Base-by-base conservation (phyloP, 2,329 filamentous ascomycete species). In the Clonostachys rhizophaga region DNA sequence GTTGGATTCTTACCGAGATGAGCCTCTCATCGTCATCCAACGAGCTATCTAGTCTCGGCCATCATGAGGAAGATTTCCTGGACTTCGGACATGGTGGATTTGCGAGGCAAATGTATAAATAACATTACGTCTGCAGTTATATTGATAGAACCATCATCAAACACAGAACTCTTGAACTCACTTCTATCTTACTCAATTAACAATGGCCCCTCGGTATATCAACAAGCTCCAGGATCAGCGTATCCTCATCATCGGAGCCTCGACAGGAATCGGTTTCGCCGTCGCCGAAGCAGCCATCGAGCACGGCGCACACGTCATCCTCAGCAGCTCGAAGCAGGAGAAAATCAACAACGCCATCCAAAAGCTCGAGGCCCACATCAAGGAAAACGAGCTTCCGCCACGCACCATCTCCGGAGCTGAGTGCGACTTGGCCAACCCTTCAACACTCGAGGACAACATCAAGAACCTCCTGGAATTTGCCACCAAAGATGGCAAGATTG, bases 201-300 rank as follows among this genome's bases (percentile, higher is more conserved):
- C 36, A 10, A 39, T 39, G 36, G 36, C 36, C 7, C 36, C 36
- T 39, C 36, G 17, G 14, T 39, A n/a, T 18, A 39, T 39, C 36
- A 62, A 39, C 52, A 69, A 69, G 51, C 59, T 69, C 16, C 56
- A 61, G 17, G 54, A 56, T 52, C 58, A 58, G 40, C 66, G 63
- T 50, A 62, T 84, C 54, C 75, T 88, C 39, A 64, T 87, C 56
- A 71, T 87, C 42, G 84, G 84, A 41, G 84, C 81, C 39, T 78
- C 79, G 3, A 74, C 76, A 14, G 84, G 84, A 45, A 82, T 87
- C 39, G 84, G 83, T 34, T 80, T 74, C 52, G 72, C 67, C 47
- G 78, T 83, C 11, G 82, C 83, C 45, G 75, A 84, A 67, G 76
- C 74, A 3, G 66, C 70, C 13, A 58, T 85, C 40, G 75, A 78